Evolutionary conservation across 106 monocot species (phyloP).

Genomic region (Dendrobium huoshanense): DNA sequence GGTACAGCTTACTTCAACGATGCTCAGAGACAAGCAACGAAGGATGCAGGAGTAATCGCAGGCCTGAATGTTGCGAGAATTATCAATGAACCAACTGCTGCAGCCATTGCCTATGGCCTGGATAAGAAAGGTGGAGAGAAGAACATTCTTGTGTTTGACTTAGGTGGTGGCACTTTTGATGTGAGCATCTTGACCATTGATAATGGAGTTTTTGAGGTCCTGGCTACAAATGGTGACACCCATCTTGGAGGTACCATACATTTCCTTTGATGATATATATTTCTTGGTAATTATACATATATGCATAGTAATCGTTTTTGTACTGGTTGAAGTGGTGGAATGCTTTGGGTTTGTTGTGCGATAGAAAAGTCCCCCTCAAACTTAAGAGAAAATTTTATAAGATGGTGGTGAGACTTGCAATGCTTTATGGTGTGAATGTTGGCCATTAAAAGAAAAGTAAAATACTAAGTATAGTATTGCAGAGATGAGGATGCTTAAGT

Average conservation of each 20-base stretch:
- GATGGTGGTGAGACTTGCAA: too few relatives aligned
- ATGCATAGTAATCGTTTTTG: too few relatives aligned
- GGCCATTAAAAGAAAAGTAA: too few relatives aligned
- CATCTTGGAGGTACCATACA: conserved; percentile 27
- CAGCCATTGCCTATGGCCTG: conserved; percentile 32
- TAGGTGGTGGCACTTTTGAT: conserved; percentile 36
- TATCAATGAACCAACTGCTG: conserved; percentile 33
- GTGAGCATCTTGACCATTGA: conserved; percentile 30
- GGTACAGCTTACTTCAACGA: conserved; percentile 28
- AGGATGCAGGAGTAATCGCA: conserved; percentile 30
- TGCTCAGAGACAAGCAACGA: conserved; percentile 35
- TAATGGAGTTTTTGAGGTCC: conserved; percentile 28
- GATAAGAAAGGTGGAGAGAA: conserved; percentile 35
- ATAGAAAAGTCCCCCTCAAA: too few relatives aligned
- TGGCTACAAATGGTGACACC: conserved; percentile 30
- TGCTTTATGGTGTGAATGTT: too few relatives aligned
- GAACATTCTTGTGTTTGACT: conserved; percentile 31
- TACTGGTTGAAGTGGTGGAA: too few relatives aligned
- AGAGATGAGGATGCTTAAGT: too few relatives aligned
- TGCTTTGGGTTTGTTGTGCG: too few relatives aligned
- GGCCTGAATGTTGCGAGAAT: conserved; percentile 27
- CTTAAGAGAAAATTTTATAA: too few relatives aligned
- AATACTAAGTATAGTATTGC: too few relatives aligned
- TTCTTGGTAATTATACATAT: too few relatives aligned
- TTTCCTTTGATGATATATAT: too few relatives aligned